Evolutionary conservation across 306 rosid genomes (phyloP).

Genomic region (Rosa rugosa): DNA sequence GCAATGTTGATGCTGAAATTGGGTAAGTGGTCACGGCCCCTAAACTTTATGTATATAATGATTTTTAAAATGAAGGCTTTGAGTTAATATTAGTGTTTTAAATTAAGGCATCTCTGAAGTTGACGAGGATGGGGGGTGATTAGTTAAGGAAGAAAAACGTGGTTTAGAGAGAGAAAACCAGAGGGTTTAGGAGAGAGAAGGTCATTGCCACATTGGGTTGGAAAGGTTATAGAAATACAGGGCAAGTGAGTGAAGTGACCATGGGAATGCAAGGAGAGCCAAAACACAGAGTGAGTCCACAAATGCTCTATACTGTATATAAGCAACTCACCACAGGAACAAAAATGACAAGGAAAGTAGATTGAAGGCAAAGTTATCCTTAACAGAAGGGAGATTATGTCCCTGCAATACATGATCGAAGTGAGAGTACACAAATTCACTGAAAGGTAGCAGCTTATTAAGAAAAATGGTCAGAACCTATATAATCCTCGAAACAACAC

Average conservation of each 20-base stretch:
- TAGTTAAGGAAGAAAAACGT: constrained; percentile 15
- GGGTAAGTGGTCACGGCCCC: too few species aligned
- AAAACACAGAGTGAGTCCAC: constrained; percentile 25
- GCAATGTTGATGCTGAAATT: too few species aligned
- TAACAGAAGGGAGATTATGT: not conserved
- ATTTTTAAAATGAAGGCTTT: too few species aligned
- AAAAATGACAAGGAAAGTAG: not conserved
- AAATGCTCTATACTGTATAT: too few species aligned
- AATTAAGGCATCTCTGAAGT: constrained; percentile 27
- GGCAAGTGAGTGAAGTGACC: not conserved
- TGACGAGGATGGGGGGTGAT: constrained; percentile 28
- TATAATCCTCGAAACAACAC: too few species aligned
- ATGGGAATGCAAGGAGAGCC: constrained; percentile 12
- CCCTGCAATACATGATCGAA: too few species aligned
- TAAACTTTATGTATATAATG: too few species aligned
- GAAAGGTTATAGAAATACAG: constrained; percentile 34
- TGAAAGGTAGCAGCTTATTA: too few species aligned
- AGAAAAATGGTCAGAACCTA: not conserved
- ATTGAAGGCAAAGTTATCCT: not conserved
- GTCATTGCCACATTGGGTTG: not conserved
- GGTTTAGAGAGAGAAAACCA: constrained; percentile 16
- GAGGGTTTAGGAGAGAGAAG: not conserved
- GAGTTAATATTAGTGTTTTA: too few species aligned
- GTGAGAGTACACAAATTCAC: not conserved
- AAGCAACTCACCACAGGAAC: not conserved